Base-by-base conservation (phyloP, 2,329 filamentous ascomycete genomes). In the Phialophora tarda region DNA sequence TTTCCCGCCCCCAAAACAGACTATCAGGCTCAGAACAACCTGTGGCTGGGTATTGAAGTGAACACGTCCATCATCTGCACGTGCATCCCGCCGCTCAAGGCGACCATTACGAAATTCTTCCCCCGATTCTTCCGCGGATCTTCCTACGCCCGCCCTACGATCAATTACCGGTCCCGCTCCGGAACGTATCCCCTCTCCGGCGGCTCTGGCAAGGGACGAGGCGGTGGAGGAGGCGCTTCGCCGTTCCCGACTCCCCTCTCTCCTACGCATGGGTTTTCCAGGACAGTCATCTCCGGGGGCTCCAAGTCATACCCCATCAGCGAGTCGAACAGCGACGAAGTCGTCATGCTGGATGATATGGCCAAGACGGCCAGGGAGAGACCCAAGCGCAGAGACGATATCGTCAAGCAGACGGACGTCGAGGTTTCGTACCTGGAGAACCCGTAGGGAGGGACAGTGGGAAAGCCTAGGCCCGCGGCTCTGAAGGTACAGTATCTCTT, bases 1-100 rank as follows among this genome's bases (percentile, higher is more conserved):
- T 8, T 8, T 44, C 24, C 4, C 14, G 38, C 5, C 6, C 6
- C 14, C 30, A 4, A n/a, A n/a, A n/a, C 30, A 61, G 59, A 54
- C 59, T 61, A 61, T 38, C 59, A 61, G n/a, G 59, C 59, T n/a
- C 47, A 61, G 32, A 61, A 61, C 34, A 61, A 61, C 48, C 28
- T 61, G 14, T 61, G 59, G 59, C 59, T 61, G 21, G 59, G 59
- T 7, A 38, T 61, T 30, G 59, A 61, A 41, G 59, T 61, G 47
- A 61, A 61, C 48, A 61, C 59, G 4, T 61, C 59, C 30, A 61
- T 61, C 48, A 61, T 61, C 38, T 51, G 47, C 59, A 53, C 48
- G 34, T 61, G 59, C 47, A 61, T 61, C 24, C 59, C 59, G 6
- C 59, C 59, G 4, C 28, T 61, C 28, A 61, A 61, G 24, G 59